phyloP scores from a whole-genome alignment of 2,329 filamentous ascomycete species.

The Malbranchea zuffiana region DNA sequence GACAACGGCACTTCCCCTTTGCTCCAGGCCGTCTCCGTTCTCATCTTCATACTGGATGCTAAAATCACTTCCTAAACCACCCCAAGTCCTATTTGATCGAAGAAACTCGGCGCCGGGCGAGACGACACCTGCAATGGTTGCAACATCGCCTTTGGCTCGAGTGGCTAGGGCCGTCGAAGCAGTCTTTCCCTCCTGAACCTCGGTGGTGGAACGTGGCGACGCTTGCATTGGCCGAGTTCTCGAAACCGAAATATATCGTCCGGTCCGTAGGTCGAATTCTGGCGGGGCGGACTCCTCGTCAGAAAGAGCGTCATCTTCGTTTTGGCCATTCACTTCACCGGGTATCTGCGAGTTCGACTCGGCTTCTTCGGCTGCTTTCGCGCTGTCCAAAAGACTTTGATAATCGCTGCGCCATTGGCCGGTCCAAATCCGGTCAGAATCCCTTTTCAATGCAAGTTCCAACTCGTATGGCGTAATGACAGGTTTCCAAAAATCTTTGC shows the following conservation, averaged over 20 bases:
- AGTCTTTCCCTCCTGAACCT: slow-evolving; percentile 18
- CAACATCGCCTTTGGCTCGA: slow-evolving; percentile 58
- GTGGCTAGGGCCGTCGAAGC: slow-evolving; percentile 49
- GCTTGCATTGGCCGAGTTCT: slow-evolving; percentile 47
- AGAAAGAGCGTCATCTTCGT: slow-evolving; percentile 49
- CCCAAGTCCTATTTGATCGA: slow-evolving; percentile 75
- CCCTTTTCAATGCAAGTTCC: slow-evolving; percentile 61
- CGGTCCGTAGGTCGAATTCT: slow-evolving; percentile 85
- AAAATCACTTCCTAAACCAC: slow-evolving; percentile 81
- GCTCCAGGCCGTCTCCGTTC: slow-evolving; percentile 43
- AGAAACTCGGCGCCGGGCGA: slow-evolving; percentile 88
- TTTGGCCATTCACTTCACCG: slow-evolving; percentile 17
- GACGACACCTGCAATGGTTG: slow-evolving; percentile 70
- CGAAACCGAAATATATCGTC: slow-evolving; percentile 66
- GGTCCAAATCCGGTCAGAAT: slow-evolving; percentile 71
- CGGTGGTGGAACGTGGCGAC: slow-evolving; percentile 23
- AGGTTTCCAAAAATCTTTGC: slow-evolving; percentile 75
- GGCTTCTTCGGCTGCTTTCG: slow-evolving; percentile 17
- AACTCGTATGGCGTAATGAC: slow-evolving; percentile 95
- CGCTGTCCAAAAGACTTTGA: slow-evolving; percentile 49
- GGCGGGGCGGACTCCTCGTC: slow-evolving; percentile 60
- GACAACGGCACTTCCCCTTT: slow-evolving; percentile 46
- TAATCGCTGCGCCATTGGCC: slow-evolving; percentile 85
- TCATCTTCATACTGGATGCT: slow-evolving; percentile 49
- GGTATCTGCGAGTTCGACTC: slow-evolving; percentile 15